Evolutionary conservation across 345 rosid genomes (phyloP).

Genomic region (Orychophragmus violaceus): DNA sequence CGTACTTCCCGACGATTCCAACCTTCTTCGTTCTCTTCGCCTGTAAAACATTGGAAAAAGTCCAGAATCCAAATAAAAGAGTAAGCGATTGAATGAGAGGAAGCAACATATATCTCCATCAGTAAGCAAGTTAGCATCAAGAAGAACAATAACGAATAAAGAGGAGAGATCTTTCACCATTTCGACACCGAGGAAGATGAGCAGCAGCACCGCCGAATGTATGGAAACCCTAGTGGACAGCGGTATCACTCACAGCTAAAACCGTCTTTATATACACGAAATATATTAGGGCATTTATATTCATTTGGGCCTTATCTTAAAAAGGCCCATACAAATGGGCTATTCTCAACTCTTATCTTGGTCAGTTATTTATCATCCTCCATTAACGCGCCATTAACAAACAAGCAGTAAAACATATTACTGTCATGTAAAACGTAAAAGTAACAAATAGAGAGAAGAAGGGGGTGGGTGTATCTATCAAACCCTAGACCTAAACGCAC

Average conservation of each 20-base stretch:
- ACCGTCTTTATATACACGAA: background rate
- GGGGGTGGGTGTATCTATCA: background rate
- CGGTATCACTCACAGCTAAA: background rate
- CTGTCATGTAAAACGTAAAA: background rate
- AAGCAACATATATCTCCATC: background rate
- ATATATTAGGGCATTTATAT: background rate
- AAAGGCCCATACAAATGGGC: background rate
- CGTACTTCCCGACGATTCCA: slow-evolving; percentile 70
- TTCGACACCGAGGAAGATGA: background rate
- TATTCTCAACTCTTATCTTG: too few species aligned
- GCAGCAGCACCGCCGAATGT: slow-evolving; percentile 2
- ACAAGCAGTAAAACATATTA: background rate
- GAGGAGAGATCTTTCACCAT: slow-evolving; percentile 6
- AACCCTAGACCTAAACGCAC: slow-evolving; percentile 11
- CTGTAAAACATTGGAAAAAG: slow-evolving; percentile 25
- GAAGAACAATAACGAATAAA: background rate
- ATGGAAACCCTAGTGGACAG: slow-evolving; percentile 16
- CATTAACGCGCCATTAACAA: too few species aligned
- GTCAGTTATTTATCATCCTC: too few species aligned
- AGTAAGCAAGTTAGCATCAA: too few species aligned
- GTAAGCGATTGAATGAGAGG: background rate
- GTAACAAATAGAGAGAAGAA: background rate
- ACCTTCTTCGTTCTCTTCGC: slow-evolving; percentile 82
- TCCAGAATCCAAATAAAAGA: background rate
- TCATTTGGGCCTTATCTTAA: background rate